Evolutionary conservation across 164 flowering plant species (phyloP), one percentile per base, ranked within the genome.

Genomic region (Cinnamomum chago): DNA sequence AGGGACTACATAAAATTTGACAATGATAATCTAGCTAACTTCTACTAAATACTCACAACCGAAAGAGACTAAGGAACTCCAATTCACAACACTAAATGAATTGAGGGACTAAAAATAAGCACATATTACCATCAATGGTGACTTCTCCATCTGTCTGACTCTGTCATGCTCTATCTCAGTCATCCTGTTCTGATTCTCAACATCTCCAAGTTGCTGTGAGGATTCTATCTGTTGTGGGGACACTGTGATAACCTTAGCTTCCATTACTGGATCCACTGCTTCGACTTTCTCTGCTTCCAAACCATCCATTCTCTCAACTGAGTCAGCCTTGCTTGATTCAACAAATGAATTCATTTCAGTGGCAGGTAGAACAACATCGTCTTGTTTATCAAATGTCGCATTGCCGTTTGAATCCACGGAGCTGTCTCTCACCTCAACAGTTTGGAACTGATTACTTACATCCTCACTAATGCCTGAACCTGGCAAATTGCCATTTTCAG

Each of bases 91-190:
- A 40, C 47, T 15, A 55, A 55, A 55, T 20, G 60, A 69, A 20
- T 66, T 14, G 69, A 15, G 40, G n/a, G 18, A 25, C 69, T 20
- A 66, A 64, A 24, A 3, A 25, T 13, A 64, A 24, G 9, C 30
- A 9, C 62, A 20, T 58, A 60, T 58, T 76, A 85, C 87, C 84
- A 78, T 73, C 20, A 62, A 22, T 20, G 76, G 76, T 52, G 60
- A 66, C 65, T 74, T 77, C 50, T 78, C 80, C 30, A 70, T 78
- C 52, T 64, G 77, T 33, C 23, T 17, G 22, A 72, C 58, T 73
- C 71, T 28, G 62, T 62, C 52, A 35, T 23, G 65, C 51, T 75
- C 76, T 30, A 62, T 62, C 22, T 55, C 79, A n/a, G 64, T 30
- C 27, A 50, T 40, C 66, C 65, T 58, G 40, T 62, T 24, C 18